phyloP scores from a whole-genome alignment of 495 filamentous ascomycete species.

The Ramalina intermedia region DNA sequence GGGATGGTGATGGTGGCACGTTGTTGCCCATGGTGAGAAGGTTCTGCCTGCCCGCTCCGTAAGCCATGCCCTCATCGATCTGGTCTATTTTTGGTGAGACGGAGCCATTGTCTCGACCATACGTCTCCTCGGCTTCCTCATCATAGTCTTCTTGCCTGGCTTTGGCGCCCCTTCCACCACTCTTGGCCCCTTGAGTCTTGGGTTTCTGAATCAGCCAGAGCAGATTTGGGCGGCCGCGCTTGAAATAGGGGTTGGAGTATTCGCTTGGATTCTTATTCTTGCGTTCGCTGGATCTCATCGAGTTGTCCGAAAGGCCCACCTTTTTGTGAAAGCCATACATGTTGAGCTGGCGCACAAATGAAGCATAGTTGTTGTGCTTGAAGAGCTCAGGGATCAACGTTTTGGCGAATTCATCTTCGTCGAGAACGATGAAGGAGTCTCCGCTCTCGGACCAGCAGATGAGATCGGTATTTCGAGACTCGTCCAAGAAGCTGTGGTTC shows the following conservation, averaged over 20 bases:
- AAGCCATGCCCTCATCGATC: conserved; percentile 8
- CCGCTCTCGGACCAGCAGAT: conserved; percentile 97
- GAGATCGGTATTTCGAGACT: conserved; percentile 78
- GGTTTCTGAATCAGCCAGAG: conserved; percentile 98
- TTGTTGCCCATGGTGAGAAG: conserved; percentile 26
- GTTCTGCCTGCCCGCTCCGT: conserved; percentile 16
- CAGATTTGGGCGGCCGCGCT: conserved; percentile 79
- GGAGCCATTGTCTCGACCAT: conserved; percentile 19
- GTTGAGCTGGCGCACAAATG: conserved; percentile 94
- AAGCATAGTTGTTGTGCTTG: conserved; percentile 99
- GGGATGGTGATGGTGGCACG: conserved; percentile 37
- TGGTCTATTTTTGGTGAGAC: conserved; percentile 23
- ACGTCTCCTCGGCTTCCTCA: conserved; percentile 49
- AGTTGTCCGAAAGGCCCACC: conserved; percentile 91
- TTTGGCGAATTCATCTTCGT: conserved; percentile 98
- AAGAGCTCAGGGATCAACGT: conserved; percentile 92
- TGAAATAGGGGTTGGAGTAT: conserved; percentile 94
- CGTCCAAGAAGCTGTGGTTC: conserved; percentile 73
- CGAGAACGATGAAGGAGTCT: conserved; percentile 89
- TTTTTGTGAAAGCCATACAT: conserved; percentile 99
- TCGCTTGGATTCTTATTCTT: conserved; percentile 97
- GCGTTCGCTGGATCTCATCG: conserved; percentile 89
- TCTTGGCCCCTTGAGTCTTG: conserved; percentile 49
- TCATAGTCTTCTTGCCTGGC: conserved; percentile 60
- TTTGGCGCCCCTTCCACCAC: conserved; percentile 29